Evolutionary conservation across 2,329 filamentous ascomycete genomes (phyloP).

Genomic region (Ophiostoma sp.): DNA sequence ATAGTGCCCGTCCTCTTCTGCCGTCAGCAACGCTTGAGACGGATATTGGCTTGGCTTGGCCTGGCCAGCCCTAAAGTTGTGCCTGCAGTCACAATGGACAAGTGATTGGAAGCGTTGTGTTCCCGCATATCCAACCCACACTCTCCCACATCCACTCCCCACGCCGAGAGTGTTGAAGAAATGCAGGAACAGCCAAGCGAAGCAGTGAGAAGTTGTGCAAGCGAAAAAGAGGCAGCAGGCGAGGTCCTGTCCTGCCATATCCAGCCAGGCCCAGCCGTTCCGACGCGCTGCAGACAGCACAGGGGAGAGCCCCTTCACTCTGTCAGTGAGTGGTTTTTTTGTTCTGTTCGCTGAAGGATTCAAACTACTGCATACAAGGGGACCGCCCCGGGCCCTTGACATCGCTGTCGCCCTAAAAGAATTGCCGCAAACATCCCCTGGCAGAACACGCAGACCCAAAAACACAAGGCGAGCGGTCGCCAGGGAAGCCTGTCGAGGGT

Average conservation of each 20-base stretch:
- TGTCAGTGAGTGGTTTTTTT: not conserved
- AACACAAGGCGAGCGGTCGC: constrained; percentile 18
- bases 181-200: not conserved
- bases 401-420: not conserved
- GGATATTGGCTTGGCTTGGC: not conserved
- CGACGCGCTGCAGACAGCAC: not conserved
- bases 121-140: not conserved
- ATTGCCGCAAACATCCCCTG: constrained; percentile 11
- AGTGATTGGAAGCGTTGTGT: not conserved
- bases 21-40: not conserved
- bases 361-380: not conserved
- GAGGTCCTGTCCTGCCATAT: too few species aligned
- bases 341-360: not conserved
- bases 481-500: not conserved
- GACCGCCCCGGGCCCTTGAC: not conserved
- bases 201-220: not conserved
- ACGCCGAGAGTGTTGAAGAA: not conserved
- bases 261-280: not conserved
- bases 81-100: too few species aligned
- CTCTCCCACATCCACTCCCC: not conserved
- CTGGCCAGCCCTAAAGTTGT: too few species aligned
- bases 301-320: not conserved
- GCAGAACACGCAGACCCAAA: not conserved
- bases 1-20: not conserved
- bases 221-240: not conserved